Percentiles rank a stretch among this genome's conserved stretches.
These are phyloP conservation scores for Hygrophoropsis aurantiaca DNA, from an alignment of 768 basidiomycete species.

Conservation along the genomic window DNA sequence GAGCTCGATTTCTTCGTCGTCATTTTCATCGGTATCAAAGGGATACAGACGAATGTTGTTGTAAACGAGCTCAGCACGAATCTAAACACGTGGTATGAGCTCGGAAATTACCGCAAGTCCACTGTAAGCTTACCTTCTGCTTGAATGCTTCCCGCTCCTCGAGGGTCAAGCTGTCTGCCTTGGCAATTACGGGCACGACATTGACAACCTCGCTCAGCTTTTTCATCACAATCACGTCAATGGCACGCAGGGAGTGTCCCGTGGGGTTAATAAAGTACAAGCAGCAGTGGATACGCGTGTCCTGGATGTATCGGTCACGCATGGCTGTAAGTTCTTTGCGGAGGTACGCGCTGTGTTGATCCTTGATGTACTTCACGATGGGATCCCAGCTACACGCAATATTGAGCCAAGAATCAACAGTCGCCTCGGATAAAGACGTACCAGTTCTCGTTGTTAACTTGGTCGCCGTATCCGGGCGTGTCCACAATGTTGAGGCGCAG, in stretches of 20 bases:
- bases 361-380: conserved; percentile 98
- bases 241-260: conserved; percentile 94
- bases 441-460: conserved; percentile 99
- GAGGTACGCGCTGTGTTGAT: conserved; percentile 98
- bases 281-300: conserved; percentile 98
- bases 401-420: conserved; percentile 4
- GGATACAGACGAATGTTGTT: conserved; percentile 95
- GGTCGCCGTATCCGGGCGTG: conserved; percentile 98
- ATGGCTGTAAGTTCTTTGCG: conserved; percentile 98
- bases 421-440: conserved; percentile 35
- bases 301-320: conserved; percentile 97
- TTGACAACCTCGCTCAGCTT: conserved; percentile 99
- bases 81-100: conserved; percentile 46
- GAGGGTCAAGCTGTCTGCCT: conserved; percentile 89
- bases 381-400: conserved; percentile 84
- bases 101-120: background rate
- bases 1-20: conserved; percentile 87
- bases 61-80: conserved; percentile 88
- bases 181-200: conserved; percentile 99
- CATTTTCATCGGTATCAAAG: conserved; percentile 94
- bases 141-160: conserved; percentile 95
- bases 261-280: conserved; percentile 99
- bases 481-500: conserved; percentile 97
- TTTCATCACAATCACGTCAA: conserved; percentile 99
- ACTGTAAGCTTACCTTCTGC: conserved; percentile 58